Conservation (phyloP, 1,284 basidiomycete genomes). For the Erythrobasidium hasegawianum region DNA sequence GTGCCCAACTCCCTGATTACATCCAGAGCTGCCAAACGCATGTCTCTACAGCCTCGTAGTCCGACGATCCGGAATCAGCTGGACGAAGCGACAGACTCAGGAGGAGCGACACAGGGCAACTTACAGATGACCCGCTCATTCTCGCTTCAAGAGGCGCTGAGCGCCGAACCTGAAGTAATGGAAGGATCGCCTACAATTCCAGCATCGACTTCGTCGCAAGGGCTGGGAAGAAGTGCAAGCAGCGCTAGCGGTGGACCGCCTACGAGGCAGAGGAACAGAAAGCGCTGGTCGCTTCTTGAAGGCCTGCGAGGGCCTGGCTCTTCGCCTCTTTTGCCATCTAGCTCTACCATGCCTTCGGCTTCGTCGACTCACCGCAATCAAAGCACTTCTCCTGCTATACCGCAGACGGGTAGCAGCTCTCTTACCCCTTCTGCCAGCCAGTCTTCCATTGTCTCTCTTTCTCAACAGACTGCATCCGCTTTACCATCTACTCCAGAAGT, state of each 20-base stretch:
- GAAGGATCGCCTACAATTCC: not conserved
- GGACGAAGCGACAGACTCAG: not conserved
- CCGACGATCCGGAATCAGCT: conserved; percentile 3
- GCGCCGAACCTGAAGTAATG: not conserved
- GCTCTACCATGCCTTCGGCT: not conserved
- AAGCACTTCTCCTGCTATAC: not conserved
- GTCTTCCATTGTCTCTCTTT: not conserved
- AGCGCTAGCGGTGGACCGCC: not conserved
- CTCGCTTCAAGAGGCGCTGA: conserved; percentile 25
- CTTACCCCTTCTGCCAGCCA: no score
- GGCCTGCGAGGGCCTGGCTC: not conserved
- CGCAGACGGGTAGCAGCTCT: not conserved
- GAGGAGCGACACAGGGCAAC: not conserved
- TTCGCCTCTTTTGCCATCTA: not conserved
- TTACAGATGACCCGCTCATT: conserved; percentile 1
- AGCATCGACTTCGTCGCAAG: not conserved
- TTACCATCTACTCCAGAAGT: not conserved
- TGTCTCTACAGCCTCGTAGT: conserved; percentile 18
- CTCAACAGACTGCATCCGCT: not conserved
- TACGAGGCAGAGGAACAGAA: conserved; percentile 3
- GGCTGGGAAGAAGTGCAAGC: not conserved
- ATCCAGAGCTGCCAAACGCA: conserved; percentile 11
- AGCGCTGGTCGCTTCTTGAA: conserved; percentile 34
- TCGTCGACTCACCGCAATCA: not conserved
- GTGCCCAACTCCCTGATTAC: not conserved